These are phyloP conservation scores for Kurtzmaniella natalensis DNA, from an alignment of 1,139 yeast species.

Conservation along the genomic window DNA sequence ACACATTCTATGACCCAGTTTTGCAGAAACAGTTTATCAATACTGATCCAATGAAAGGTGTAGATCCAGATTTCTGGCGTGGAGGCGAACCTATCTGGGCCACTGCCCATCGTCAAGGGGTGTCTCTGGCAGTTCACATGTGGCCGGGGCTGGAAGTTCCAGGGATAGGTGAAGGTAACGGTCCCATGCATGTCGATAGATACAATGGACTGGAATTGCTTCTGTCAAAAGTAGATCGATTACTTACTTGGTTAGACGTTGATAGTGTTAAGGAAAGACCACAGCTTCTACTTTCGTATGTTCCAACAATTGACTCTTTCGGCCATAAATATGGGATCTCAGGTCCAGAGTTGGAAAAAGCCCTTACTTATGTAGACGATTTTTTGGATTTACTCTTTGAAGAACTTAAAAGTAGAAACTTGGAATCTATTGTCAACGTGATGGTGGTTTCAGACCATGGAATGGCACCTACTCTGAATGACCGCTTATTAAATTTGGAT, in stretches of 20 bases:
- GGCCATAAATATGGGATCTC: conserved; percentile 72
- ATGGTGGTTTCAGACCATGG: conserved; percentile 88
- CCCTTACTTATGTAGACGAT: conserved; percentile 60
- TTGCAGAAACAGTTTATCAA: conserved; percentile 57
- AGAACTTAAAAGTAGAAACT: conserved; percentile 50
- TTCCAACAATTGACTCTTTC: conserved; percentile 71
- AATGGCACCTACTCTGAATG: conserved; percentile 81
- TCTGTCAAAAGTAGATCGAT: conserved; percentile 49
- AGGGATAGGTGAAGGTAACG: conserved; percentile 35
- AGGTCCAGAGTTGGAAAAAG: conserved; percentile 53
- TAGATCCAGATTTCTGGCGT: conserved; percentile 65
- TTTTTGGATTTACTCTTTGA: conserved; percentile 48
- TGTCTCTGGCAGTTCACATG: conserved; percentile 82
- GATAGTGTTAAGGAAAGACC: conserved; percentile 53
- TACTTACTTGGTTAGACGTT: conserved; percentile 64
- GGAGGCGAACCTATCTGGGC: conserved; percentile 91
- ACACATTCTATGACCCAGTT: conserved; percentile 68
- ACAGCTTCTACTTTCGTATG: conserved; percentile 73
- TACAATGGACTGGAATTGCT: conserved; percentile 64
- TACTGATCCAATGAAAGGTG: conserved; percentile 49
- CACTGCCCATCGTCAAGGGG: conserved; percentile 64
- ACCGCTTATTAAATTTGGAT: conserved; percentile 62
- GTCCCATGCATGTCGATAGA: conserved; percentile 54
- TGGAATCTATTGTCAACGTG: conserved; percentile 64
- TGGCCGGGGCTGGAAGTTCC: conserved; percentile 92